These are phyloP conservation scores for Prinsepia uniflora DNA, from an alignment of 306 rosid genomes.

Conservation along the genomic window DNA sequence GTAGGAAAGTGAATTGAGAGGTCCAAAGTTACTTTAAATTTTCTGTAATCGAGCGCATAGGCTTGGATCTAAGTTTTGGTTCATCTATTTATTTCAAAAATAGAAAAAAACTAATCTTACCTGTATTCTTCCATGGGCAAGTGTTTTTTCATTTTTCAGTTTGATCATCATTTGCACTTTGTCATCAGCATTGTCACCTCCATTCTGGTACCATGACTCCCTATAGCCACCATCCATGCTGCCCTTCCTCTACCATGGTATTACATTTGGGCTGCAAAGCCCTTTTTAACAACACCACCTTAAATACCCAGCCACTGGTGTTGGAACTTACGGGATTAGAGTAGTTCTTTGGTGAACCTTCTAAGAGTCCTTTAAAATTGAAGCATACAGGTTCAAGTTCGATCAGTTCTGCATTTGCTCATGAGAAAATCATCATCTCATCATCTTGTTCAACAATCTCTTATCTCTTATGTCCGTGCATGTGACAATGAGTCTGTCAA, in stretches of 20 bases:
- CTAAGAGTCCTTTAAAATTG: background rate
- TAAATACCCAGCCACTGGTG: background rate
- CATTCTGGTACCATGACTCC: background rate
- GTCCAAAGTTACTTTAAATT: background rate
- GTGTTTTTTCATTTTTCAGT: background rate
- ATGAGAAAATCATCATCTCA: too few species aligned
- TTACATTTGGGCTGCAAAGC: background rate
- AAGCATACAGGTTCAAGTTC: background rate
- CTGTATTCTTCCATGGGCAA: background rate
- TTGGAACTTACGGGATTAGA: background rate
- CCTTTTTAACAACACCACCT: background rate
- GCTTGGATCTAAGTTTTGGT: background rate
- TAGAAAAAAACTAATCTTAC: background rate
- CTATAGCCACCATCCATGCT: background rate
- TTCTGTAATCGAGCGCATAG: background rate
- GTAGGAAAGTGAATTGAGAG: background rate
- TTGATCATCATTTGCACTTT: background rate
- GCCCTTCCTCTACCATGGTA: background rate
- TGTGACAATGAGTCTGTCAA: background rate
- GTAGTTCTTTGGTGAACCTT: background rate
- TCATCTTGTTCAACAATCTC: too few species aligned
- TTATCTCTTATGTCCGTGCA: background rate
- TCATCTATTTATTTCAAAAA: background rate
- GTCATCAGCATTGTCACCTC: background rate
- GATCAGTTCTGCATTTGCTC: background rate